Base-by-base conservation (phyloP, 768 basidiomycete species). In the Russula sp. region DNA sequence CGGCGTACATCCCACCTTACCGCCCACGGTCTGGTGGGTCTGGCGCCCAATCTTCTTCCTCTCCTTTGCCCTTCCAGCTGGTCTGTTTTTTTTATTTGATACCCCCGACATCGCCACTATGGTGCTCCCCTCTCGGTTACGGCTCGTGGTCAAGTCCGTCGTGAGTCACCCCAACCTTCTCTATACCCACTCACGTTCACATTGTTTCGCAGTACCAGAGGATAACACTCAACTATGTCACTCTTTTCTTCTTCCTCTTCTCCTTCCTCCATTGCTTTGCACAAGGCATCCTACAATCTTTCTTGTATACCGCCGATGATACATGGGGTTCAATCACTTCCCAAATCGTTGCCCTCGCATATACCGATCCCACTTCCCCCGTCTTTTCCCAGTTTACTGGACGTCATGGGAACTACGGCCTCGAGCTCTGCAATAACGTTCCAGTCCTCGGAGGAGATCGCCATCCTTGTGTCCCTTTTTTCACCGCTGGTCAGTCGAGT, bases 201-300 rank as follows among this genome's bases (percentile, higher is more conserved):
- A 22, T 36, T 13, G n/a, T 0, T n/a, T 9, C 10, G 10, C 28
- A 76, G 75, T 72, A 74, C 62, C 59, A 71, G 5, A 70, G 73
- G 13, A 69, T 77, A 18, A 75, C 74, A 1, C 70, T 74, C 14
- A 75, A 72, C 30, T 71, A 70, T 40, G 52, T 72, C 46, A 75
- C 76, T 4, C 24, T 69, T 24, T 71, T 77, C 0, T 86, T 84
- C 74, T 81, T 85, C 69, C 63, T 83, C 26, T 78, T 84, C 65
- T 79, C 77, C 44, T 75, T 84, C 61, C 20, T 82, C 52, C 79
- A 81, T 67, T 84, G 82, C 69, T 77, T 84, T 55, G 72, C 78
- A 11, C 83, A 84, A 63, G 83, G 80, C 62, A 72, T 81, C 60
- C 72, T 84, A 40, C 82, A 82, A 69, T 78, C 82, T 1, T 72